Evolutionary conservation across 331 rosid species (phyloP), one percentile per base, ranked within the genome.

Genomic region (Quercus phellos): DNA sequence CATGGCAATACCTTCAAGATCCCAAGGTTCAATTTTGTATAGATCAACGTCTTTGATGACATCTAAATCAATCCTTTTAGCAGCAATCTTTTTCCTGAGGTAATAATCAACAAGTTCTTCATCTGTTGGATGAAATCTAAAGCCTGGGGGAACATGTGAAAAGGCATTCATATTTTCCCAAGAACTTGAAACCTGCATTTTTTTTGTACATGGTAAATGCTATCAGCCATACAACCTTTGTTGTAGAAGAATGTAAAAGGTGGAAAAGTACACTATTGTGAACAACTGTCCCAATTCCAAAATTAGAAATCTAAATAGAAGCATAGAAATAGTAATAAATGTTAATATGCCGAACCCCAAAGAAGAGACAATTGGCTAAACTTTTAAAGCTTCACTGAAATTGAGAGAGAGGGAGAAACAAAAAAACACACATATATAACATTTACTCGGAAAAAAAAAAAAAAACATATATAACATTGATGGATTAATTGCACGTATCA

Each of bases 81-180:
- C 84, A 51, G 86, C 86, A 55, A 88, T 10, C 79, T 84, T 88
- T 71, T 88, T 90, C 46, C 89, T 84, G 2, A 90, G 94, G 83
- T 90, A 90, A 83, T 90, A 84, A 83, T 90, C 89, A 55, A 90
- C 94, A 34, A 90, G 86, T 82, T 90, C 94, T 84, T 90, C 94
- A 78, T 90, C 94, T 1, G 94, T 88, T 18, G 94, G 94, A 84
- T 90, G 94, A 79, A 90, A 90, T 53, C 94, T 86, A 69, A 90
- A 90, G 26, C 94, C 94, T 51, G 94, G 94, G 67, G 94, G 91
- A 70, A 90, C 91, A 38, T 88, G 86, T 72, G 90, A 81, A 74
- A 88, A 88, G 5, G 80, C 35, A 70, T 90, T 82, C 94, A 90
- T 90, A 21, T 81, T 70, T 54, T 75, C 55, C 42, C 59, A 35